These are phyloP conservation scores for Penicillium odoratum DNA, from an alignment of 495 filamentous ascomycete species.

Conservation along the genomic window DNA sequence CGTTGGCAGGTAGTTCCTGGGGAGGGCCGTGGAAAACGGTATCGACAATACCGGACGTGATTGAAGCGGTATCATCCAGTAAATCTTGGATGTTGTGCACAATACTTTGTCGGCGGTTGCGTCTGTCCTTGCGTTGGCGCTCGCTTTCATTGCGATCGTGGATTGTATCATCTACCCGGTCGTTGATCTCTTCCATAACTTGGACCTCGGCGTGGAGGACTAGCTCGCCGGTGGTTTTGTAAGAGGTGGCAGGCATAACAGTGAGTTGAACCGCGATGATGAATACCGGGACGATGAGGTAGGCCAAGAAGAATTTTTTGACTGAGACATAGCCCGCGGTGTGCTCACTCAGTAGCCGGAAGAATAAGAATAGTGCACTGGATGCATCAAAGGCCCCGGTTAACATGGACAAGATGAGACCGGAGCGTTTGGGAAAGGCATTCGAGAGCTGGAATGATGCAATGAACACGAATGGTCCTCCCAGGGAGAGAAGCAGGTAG, in stretches of 20 bases:
- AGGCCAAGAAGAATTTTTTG: constrained; percentile 71
- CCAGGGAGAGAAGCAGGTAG: constrained; percentile 80
- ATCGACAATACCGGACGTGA: constrained; percentile 10
- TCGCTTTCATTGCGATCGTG: constrained; percentile 50
- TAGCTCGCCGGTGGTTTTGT: constrained; percentile 86
- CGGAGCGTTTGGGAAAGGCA: constrained; percentile 81
- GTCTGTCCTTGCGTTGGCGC: constrained; percentile 61
- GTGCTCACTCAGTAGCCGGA: constrained; percentile 70
- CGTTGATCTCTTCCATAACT: constrained; percentile 46
- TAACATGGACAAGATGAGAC: constrained; percentile 78
- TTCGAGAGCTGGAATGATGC: constrained; percentile 92
- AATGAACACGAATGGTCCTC: constrained; percentile 89
- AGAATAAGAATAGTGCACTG: constrained; percentile 84
- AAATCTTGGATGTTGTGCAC: constrained; percentile 73
- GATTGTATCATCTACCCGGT: constrained; percentile 59
- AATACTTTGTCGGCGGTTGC: constrained; percentile 64
- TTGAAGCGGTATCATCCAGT: constrained; percentile 48
- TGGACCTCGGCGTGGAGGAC: constrained; percentile 67
- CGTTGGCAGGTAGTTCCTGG: constrained; percentile 6
- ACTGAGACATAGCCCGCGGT: constrained; percentile 61
- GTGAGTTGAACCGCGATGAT: constrained; percentile 70
- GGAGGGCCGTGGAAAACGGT: constrained; percentile 17
- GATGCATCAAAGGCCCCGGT: constrained; percentile 91
- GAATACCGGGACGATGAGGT: constrained; percentile 70
- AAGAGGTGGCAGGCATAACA: constrained; percentile 76